phyloP scores from a whole-genome alignment of 768 basidiomycete genomes.

The Amanita rubescens region DNA sequence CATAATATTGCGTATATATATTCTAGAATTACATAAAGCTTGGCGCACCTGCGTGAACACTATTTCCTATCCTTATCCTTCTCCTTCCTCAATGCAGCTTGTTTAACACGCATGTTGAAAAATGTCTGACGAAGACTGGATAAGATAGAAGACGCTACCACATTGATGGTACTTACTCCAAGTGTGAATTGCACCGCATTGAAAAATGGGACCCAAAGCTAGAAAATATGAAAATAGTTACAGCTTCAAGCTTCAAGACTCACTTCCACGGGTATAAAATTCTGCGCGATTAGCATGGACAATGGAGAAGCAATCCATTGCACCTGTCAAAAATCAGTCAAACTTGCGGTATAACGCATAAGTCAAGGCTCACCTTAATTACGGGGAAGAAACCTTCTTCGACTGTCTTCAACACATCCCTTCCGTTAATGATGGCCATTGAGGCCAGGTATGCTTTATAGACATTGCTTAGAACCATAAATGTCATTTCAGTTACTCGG shows the following conservation, averaged over 20 bases:
- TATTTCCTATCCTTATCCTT: conserved; percentile 25
- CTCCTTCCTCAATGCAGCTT: conserved; percentile 49
- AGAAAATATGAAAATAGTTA: background rate
- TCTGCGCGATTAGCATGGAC: conserved; percentile 70
- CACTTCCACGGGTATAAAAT: conserved; percentile 71
- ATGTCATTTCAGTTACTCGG: background rate
- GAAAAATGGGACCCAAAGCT: conserved; percentile 90
- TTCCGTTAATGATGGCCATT: conserved; percentile 79
- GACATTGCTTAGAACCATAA: background rate
- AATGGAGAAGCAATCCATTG: conserved; percentile 76
- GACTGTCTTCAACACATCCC: conserved; percentile 60
- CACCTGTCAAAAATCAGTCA: conserved; percentile 37
- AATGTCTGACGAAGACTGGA: conserved; percentile 41
- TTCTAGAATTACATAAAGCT: background rate
- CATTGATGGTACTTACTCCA: conserved; percentile 44
- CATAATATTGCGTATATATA: conserved; percentile 14
- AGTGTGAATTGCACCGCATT: conserved; percentile 68
- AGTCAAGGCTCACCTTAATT: conserved; percentile 44
- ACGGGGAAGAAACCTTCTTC: conserved; percentile 69
- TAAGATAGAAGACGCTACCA: background rate
- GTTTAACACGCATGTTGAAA: conserved; percentile 70
- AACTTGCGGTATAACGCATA: background rate
- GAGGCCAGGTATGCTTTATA: conserved; percentile 60
- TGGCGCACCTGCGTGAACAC: conserved; percentile 1
- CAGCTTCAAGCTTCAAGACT: conserved; percentile 11